Evolutionary conservation across 208 protist species (phyloP), one percentile per base, ranked within the genome.

Genomic region (Acanthamoeba culbertsoni): DNA sequence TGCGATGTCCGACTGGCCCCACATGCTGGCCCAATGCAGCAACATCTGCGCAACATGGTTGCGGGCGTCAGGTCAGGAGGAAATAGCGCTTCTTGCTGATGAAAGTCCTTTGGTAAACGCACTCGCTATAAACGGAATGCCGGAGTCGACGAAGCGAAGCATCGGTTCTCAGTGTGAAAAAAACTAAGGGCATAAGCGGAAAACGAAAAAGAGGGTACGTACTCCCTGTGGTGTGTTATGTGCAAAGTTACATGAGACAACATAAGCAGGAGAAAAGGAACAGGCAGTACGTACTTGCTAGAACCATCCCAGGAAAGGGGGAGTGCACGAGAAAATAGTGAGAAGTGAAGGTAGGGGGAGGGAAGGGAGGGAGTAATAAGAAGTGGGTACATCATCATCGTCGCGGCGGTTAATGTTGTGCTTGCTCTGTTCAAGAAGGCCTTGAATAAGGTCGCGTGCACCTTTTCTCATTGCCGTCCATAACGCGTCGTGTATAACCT

Each of bases 321-420:
- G n/a, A n/a, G n/a, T n/a, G n/a, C n/a, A n/a, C n/a, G n/a, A 75
- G 6, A 37, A 40, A 75, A 75, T 75, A 46, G 31, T 43, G 31
- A 43, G 43, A 1, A 75, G 43, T 75, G 33, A 35, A 63, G 0
- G 1, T 75, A n/a, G n/a, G n/a, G n/a, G n/a, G n/a, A n/a, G n/a
- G n/a, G n/a, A n/a, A n/a, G n/a, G 37, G 65, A 14, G 28, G 23
- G 31, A 68, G 28, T 68, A n/a, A 8, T 37, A n/a, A 7, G 23
- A 68, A 26, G 65, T 75, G 40, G 1, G 68, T 82, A 82, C 71
- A 42, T 82, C 71, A 42, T 82, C 71, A 37, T 82, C 71, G 37
- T 82, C 71, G 33, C 71, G 71, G 2, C 71, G 71, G 71, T 82
- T 82, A 23, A 82, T 23, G 71, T 82, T 82, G 71, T 82, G 71